These are phyloP conservation scores for Leishmania arabica DNA, from an alignment of 208 protist genomes.

Conservation along the genomic window DNA sequence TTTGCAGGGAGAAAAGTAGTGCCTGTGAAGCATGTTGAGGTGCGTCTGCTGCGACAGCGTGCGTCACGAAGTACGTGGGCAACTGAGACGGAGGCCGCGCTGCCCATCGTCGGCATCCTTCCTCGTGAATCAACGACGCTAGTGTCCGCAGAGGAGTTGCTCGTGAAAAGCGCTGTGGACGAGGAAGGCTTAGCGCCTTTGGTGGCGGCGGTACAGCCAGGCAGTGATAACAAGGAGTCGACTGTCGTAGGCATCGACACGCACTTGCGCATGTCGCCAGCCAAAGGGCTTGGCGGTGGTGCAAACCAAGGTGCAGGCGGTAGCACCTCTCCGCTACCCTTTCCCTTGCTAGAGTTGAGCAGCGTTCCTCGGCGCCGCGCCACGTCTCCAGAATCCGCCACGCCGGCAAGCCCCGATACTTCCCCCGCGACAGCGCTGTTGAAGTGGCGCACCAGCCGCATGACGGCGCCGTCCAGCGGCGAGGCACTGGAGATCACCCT, in stretches of 20 bases:
- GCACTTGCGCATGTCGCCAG: background rate
- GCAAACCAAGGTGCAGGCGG: background rate
- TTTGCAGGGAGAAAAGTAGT: background rate
- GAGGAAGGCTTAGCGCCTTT: constrained; percentile 20
- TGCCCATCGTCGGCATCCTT: constrained; percentile 19
- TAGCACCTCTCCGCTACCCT: background rate
- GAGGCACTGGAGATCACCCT: constrained; percentile 17
- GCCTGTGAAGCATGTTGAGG: constrained; percentile 22
- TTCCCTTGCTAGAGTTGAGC: constrained; percentile 4
- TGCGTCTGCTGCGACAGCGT: constrained; percentile 39
- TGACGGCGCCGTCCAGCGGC: background rate
- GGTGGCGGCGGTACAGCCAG: constrained; percentile 8
- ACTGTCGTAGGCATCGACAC: constrained; percentile 19
- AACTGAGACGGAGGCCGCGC: background rate
- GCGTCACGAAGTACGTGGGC: constrained; percentile 20
- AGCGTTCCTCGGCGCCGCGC: background rate
- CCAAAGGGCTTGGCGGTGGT: background rate
- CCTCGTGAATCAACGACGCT: constrained; percentile 26
- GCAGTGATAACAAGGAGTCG: background rate
- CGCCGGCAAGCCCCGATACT: background rate
- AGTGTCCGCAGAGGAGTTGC: constrained; percentile 32
- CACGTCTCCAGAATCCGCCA: too few relatives aligned
- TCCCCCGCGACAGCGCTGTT: constrained; percentile 4
- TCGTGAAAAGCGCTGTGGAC: constrained; percentile 31
- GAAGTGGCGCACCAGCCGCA: constrained; percentile 6